These are phyloP conservation scores for Torulaspora indica DNA, from an alignment of 805 yeast species.

Conservation along the genomic window DNA sequence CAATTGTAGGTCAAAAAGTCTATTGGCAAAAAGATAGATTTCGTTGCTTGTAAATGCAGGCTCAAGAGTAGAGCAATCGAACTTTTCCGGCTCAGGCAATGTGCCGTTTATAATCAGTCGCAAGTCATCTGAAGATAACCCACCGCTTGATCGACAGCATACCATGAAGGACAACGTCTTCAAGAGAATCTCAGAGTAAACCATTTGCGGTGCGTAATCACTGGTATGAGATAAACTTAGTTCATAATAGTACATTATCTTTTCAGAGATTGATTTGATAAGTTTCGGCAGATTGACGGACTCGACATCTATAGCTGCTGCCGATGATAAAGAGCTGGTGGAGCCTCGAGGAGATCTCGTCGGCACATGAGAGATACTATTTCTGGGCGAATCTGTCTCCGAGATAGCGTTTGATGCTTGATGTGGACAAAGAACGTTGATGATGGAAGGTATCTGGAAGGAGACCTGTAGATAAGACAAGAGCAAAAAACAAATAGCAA, in stretches of 20 bases:
- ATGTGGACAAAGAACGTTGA: conserved; percentile 34
- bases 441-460: conserved; percentile 34
- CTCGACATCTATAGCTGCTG: conserved; percentile 22
- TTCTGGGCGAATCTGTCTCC: conserved; percentile 20
- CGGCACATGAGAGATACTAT: conserved; percentile 33
- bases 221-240: conserved; percentile 53
- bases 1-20: conserved; percentile 44
- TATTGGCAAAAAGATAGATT: conserved; percentile 47
- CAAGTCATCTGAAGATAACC: conserved; percentile 41
- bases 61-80: conserved; percentile 3
- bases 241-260: conserved; percentile 43
- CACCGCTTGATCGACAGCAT: conserved; percentile 45
- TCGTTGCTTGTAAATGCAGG: conserved; percentile 37
- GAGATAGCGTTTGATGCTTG: conserved; percentile 15
- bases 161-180: conserved; percentile 61
- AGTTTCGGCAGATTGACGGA: conserved; percentile 36
- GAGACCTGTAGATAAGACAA: conserved; percentile 47
- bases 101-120: conserved; percentile 44
- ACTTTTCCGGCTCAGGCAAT: conserved; percentile 6
- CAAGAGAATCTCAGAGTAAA: conserved; percentile 66
- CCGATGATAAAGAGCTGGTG: conserved; percentile 25
- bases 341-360: conserved; percentile 49
- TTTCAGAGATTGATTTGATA: conserved; percentile 38
- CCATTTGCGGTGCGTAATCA: conserved; percentile 78
- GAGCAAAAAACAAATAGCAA: conserved; percentile 61